Evolutionary conservation across 768 basidiomycete species (phyloP).

Genomic region (Suillus occidentalis): DNA sequence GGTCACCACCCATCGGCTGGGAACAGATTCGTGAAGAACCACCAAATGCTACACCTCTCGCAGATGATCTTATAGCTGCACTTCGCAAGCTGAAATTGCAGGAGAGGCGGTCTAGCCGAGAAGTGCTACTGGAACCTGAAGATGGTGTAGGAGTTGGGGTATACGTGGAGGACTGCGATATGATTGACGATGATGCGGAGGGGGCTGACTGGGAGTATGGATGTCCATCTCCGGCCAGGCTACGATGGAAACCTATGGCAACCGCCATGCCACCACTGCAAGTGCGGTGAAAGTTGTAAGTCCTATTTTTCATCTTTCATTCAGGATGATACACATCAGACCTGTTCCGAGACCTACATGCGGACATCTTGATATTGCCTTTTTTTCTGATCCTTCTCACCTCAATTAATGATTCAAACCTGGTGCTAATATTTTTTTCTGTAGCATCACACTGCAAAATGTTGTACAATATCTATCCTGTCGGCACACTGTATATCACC

Average conservation of each 20-base stretch:
- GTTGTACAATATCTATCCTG: background rate
- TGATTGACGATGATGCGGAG: slow-evolving; percentile 27
- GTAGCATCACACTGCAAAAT: slow-evolving; percentile 5
- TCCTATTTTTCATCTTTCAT: slow-evolving; percentile 15
- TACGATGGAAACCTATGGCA: slow-evolving; percentile 50
- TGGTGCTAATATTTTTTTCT: slow-evolving; percentile 13
- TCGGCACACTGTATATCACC: slow-evolving; percentile 5
- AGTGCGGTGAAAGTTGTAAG: slow-evolving; percentile 27
- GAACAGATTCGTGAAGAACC: slow-evolving; percentile 89
- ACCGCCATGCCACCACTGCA: slow-evolving; percentile 58
- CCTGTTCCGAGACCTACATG: slow-evolving; percentile 72
- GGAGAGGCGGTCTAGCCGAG: slow-evolving; percentile 40
- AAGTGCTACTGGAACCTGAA: slow-evolving; percentile 65
- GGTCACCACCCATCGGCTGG: slow-evolving; percentile 97
- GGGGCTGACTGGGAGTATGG: slow-evolving; percentile 62
- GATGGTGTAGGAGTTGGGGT: slow-evolving; percentile 75
- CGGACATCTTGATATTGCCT: slow-evolving; percentile 67
- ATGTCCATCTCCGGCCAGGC: slow-evolving; percentile 42
- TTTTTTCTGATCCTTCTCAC: slow-evolving; percentile 37
- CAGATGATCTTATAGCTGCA: slow-evolving; percentile 84
- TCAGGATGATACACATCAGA: slow-evolving; percentile 71
- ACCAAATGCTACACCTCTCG: slow-evolving; percentile 80
- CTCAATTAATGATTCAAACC: background rate
- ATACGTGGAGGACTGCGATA: slow-evolving; percentile 74
- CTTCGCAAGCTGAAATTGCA: slow-evolving; percentile 66